Conservation (phyloP, 129 eudicot species). For the Flaveria trinervia region DNA sequence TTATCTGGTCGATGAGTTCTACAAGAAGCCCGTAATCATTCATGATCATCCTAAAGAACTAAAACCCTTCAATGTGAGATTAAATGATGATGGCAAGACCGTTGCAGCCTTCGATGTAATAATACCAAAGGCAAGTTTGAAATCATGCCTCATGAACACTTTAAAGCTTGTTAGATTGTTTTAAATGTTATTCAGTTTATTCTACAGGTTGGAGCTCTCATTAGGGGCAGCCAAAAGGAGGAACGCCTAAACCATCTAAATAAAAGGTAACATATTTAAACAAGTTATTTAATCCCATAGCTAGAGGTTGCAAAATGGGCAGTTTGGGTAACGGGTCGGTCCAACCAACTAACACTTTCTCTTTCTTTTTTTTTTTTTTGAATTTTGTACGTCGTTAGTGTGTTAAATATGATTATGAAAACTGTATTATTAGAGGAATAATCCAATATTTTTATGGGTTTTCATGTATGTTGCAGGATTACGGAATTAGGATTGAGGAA, state of each 20-base stretch:
- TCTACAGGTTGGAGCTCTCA: conserved; percentile 73
- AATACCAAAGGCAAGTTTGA: conserved; percentile 65
- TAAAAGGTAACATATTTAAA: conserved; percentile 50
- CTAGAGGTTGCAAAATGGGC: neutral
- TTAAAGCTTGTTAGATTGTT: neutral
- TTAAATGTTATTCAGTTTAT: neutral
- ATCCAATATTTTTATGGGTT: neutral
- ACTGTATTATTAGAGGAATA: neutral
- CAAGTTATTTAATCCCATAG: neutral
- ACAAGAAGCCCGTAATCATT: conserved; percentile 63
- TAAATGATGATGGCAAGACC: conserved; percentile 79
- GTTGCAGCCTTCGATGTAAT: conserved; percentile 79
- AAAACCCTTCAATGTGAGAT: conserved; percentile 70
- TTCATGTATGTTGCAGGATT: conserved; percentile 47
- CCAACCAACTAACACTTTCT: neutral
- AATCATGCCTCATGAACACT: conserved; percentile 5
- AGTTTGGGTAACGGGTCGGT: neutral
- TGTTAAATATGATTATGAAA: neutral
- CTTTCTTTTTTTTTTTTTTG: neutral
- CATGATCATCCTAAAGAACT: conserved; percentile 70
- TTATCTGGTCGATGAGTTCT: conserved; percentile 71
- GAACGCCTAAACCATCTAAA: conserved; percentile 59
- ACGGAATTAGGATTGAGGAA: conserved; percentile 57
- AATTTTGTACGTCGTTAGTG: neutral
- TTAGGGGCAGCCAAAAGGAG: conserved; percentile 92